A percentile compares a stretch with the other conserved stretches of the same genome.
phyloP scores from a whole-genome alignment of 345 rosid species.

The Brassica cretica region DNA sequence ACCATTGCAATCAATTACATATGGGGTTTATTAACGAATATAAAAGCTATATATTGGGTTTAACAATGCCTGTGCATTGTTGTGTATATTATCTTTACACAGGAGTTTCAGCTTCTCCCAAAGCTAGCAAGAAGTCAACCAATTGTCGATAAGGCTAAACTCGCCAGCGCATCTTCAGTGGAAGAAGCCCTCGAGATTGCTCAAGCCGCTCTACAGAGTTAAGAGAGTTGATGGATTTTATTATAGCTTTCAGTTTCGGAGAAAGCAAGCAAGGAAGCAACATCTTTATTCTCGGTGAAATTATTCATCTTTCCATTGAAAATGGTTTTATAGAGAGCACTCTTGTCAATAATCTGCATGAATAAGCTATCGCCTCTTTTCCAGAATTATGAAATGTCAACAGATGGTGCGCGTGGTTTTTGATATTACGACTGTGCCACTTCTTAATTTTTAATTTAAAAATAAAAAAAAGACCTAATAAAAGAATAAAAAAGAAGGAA shows the following conservation, averaged over 20 bases:
- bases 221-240: slow-evolving; percentile 20
- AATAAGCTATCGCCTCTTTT: neutral
- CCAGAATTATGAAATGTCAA: too few species aligned
- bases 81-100: slow-evolving; percentile 6
- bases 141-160: slow-evolving; percentile 64
- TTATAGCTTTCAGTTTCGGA: slow-evolving; percentile 17
- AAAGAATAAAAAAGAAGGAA: too few species aligned
- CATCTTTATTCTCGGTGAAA: slow-evolving; percentile 14
- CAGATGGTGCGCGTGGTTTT: too few species aligned
- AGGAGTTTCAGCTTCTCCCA: slow-evolving; percentile 90
- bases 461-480: too few species aligned
- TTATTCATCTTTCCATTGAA: slow-evolving; percentile 24
- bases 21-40: neutral
- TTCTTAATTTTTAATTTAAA: too few species aligned
- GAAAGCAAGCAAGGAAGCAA: neutral
- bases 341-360: slow-evolving; percentile 22
- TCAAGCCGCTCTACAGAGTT: slow-evolving; percentile 46
- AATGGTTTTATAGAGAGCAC: slow-evolving; percentile 26
- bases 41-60: neutral
- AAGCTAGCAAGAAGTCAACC: slow-evolving; percentile 87
- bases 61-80: neutral
- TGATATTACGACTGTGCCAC: too few species aligned
- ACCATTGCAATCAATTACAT: neutral
- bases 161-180: slow-evolving; percentile 75
- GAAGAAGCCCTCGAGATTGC: slow-evolving; percentile 86